A percentile compares a stretch with the other conserved stretches of the same genome.
Conservation (phyloP, 805 yeast species). For the Candida railenensis region DNA sequence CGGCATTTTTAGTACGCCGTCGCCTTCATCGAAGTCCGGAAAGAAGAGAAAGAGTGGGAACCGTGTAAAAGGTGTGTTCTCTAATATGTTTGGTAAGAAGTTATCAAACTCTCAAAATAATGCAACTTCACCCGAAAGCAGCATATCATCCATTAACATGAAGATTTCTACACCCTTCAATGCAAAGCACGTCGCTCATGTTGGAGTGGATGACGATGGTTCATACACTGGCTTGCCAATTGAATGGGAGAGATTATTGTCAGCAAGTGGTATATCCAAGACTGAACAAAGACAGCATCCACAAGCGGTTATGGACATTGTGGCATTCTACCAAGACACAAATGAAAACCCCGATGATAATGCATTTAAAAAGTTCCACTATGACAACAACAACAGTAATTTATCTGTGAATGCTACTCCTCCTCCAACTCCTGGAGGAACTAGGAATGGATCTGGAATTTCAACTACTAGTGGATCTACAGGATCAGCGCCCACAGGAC, state of each 20-base stretch:
- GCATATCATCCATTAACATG: conserved; percentile 26
- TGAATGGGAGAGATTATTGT: conserved; percentile 84
- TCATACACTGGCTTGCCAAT: conserved; percentile 89
- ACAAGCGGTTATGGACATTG: conserved; percentile 89
- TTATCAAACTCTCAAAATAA: conserved; percentile 9
- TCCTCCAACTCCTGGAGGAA: conserved; percentile 25
- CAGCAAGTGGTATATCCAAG: conserved; percentile 83
- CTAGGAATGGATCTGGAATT: conserved; percentile 5
- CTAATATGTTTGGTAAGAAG: conserved; percentile 48
- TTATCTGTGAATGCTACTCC: conserved; percentile 19
- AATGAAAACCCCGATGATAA: conserved; percentile 43
- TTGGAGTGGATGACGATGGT: conserved; percentile 85
- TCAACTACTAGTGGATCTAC: conserved; percentile 4
- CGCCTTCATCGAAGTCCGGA: conserved; percentile 15
- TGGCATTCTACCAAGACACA: conserved; percentile 74
- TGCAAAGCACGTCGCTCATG: conserved; percentile 89
- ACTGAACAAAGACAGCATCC: conserved; percentile 91
- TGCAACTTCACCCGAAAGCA: conserved; percentile 12
- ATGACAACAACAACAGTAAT: conserved; percentile 14
- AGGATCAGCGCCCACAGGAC: conserved; percentile 6
- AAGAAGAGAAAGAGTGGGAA: conserved; percentile 43
- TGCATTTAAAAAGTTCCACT: conserved; percentile 44
- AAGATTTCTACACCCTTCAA: conserved; percentile 91
- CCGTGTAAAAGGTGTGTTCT: conserved; percentile 58
- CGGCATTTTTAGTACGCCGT: conserved; percentile 7